A percentile compares a stretch with the other conserved stretches of the same genome.
Evolutionary conservation across 768 basidiomycete species (phyloP).

Genomic region (Trametes sanguinea): DNA sequence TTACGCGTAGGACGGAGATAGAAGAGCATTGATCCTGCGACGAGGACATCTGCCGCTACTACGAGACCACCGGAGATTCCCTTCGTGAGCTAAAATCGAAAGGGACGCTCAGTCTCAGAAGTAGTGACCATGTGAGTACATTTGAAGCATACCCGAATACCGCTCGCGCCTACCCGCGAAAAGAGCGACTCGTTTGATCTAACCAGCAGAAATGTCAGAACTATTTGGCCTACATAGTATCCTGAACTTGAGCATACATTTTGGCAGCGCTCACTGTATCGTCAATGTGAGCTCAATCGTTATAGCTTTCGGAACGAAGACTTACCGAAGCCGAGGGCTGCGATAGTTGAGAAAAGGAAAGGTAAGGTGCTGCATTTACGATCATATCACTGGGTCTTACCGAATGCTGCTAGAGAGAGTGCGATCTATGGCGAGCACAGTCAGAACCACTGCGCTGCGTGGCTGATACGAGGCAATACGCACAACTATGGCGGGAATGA

Average conservation of each 20-base stretch:
- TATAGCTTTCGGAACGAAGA: too few relatives aligned
- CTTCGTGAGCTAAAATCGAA: constrained; percentile 18
- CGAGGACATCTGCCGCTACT: constrained; percentile 18
- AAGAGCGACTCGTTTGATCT: constrained; percentile 18
- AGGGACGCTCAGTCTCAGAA: too few relatives aligned
- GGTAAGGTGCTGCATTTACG: too few relatives aligned
- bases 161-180: constrained; percentile 12
- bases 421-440: neutral
- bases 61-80: constrained; percentile 21
- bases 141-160: constrained; percentile 8
- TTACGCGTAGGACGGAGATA: constrained; percentile 18
- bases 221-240: too few relatives aligned
- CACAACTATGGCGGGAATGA: constrained; percentile 12
- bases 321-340: constrained; percentile 5
- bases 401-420: neutral
- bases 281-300: neutral
- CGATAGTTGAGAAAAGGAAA: neutral
- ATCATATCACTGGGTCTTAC: neutral
- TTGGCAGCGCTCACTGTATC: constrained; percentile 1
- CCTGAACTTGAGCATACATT: neutral
- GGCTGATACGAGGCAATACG: neutral
- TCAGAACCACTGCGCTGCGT: neutral
- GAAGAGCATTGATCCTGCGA: constrained; percentile 21
- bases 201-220: neutral
- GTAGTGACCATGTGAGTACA: too few relatives aligned